Evolutionary conservation across 2,329 filamentous ascomycete genomes (phyloP).

Genomic region (Scedosporium minutisporum): DNA sequence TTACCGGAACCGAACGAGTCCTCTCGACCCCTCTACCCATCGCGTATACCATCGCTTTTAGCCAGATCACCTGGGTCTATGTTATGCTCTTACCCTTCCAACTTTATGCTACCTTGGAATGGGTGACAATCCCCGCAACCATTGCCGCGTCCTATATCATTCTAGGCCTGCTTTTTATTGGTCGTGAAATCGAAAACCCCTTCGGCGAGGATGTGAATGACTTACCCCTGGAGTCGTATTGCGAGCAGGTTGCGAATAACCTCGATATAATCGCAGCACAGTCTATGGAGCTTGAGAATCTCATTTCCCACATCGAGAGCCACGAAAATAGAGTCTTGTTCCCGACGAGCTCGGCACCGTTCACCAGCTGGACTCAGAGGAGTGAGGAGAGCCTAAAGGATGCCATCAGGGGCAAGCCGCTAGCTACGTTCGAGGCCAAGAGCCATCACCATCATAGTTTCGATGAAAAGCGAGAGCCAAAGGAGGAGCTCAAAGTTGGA

Average conservation of each 20-base stretch:
- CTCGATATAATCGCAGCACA: slow-evolving; percentile 61
- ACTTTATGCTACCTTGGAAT: slow-evolving; percentile 52
- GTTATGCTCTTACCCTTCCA: slow-evolving; percentile 75
- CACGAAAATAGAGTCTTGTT: slow-evolving; percentile 43
- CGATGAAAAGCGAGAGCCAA: too few relatives aligned
- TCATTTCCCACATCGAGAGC: slow-evolving; percentile 22
- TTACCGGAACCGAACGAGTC: slow-evolving; percentile 66
- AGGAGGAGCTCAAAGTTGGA: too few relatives aligned
- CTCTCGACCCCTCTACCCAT: slow-evolving; percentile 73
- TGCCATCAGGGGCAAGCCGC: too few relatives aligned
- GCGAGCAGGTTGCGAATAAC: slow-evolving; percentile 62
- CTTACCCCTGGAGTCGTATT: slow-evolving; percentile 66
- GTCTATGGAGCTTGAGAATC: slow-evolving; percentile 21
- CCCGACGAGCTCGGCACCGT: slow-evolving; percentile 36
- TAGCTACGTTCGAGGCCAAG: too few relatives aligned
- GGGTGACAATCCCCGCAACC: slow-evolving; percentile 66
- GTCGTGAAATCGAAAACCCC: slow-evolving; percentile 75
- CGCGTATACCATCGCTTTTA: slow-evolving; percentile 75
- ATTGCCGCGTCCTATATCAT: slow-evolving; percentile 71
- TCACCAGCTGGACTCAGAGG: slow-evolving; percentile 27
- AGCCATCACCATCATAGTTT: too few relatives aligned
- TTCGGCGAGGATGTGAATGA: slow-evolving; percentile 81
- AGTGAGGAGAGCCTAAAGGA: slow-evolving; percentile 18
- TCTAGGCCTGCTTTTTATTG: slow-evolving; percentile 63
- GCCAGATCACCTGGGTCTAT: slow-evolving; percentile 80